These are phyloP conservation scores for Phytophthora citrophthora DNA, from an alignment of 352 stramenopile species.

Conservation along the genomic window DNA sequence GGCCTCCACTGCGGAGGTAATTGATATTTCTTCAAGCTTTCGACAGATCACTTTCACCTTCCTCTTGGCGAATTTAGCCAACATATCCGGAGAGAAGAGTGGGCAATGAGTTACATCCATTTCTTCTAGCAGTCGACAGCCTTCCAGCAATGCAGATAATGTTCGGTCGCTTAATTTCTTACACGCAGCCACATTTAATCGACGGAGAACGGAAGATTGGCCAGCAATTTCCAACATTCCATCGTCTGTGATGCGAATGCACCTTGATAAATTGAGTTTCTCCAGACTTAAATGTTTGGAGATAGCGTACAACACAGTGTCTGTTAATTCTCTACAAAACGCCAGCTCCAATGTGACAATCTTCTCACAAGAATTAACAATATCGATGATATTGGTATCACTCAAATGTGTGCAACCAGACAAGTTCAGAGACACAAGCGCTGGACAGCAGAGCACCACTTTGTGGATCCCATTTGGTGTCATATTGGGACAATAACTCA, in stretches of 20 bases:
- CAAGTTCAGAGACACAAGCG: constrained; percentile 81
- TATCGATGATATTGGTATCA: constrained; percentile 71
- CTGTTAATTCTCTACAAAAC: constrained; percentile 88
- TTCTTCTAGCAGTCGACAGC: constrained; percentile 65
- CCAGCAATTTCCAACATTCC: constrained; percentile 80
- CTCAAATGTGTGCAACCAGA: constrained; percentile 81
- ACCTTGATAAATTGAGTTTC: constrained; percentile 68
- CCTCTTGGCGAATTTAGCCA: constrained; percentile 64
- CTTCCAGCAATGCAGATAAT: constrained; percentile 56
- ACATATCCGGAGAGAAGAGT: constrained; percentile 52
- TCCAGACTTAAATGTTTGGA: constrained; percentile 85
- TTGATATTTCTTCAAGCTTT: constrained; percentile 44
- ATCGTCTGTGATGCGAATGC: constrained; percentile 84
- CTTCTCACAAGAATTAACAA: constrained; percentile 70
- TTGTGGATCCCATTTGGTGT: constrained; percentile 54
- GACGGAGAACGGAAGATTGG: constrained; percentile 73
- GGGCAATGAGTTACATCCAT: constrained; percentile 86
- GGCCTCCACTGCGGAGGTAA: constrained; percentile 17
- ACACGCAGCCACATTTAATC: constrained; percentile 80
- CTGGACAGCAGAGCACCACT: constrained; percentile 62
- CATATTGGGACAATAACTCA: constrained; percentile 84
- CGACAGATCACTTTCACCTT: constrained; percentile 61
- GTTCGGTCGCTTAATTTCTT: constrained; percentile 77
- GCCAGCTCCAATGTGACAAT: constrained; percentile 76
- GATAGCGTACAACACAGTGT: constrained; percentile 70